A percentile compares a stretch with the other conserved stretches of the same genome.
These are phyloP conservation scores for Lachnellula suecica DNA, from an alignment of 2,329 filamentous ascomycete genomes.

Conservation along the genomic window DNA sequence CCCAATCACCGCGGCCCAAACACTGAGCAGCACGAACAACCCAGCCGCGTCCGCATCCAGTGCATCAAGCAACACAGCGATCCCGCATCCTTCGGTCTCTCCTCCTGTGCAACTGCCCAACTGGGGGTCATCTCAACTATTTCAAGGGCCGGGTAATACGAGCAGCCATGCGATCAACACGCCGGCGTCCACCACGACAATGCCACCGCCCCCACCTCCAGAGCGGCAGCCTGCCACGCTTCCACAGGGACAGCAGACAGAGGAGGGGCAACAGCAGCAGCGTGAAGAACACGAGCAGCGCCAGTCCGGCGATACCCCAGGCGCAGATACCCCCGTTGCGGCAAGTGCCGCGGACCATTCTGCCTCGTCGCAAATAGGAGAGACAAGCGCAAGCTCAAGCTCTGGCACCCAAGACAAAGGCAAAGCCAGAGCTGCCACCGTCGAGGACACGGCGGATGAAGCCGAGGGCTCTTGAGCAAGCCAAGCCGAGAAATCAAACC, in stretches of 20 bases:
- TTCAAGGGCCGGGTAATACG: conserved; percentile 14
- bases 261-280: conserved; percentile 3
- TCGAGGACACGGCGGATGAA: conserved; percentile 45
- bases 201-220: conserved; percentile 7
- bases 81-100: conserved; percentile 11
- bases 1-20: conserved; percentile 15
- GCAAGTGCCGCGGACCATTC: conserved; percentile 2
- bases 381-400: conserved; percentile 6
- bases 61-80: conserved; percentile 8
- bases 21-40: conserved; percentile 12
- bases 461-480: conserved; percentile 26
- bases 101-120: conserved; percentile 22
- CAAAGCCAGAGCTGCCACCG: conserved; percentile 46
- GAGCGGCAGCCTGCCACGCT: too few species aligned
- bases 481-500: too few species aligned
- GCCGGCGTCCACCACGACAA: conserved; percentile 4
- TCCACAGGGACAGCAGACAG: too few species aligned
- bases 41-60: conserved; percentile 10
- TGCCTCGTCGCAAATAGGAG: conserved; percentile 6
- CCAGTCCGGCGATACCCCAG: neutral
- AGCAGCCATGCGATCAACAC: conserved; percentile 2
- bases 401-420: conserved; percentile 35
- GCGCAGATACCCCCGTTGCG: neutral
- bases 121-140: conserved; percentile 29
- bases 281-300: neutral